phyloP scores from a whole-genome alignment of 2,329 filamentous ascomycete genomes.

The Talaromyces funiculosus region DNA sequence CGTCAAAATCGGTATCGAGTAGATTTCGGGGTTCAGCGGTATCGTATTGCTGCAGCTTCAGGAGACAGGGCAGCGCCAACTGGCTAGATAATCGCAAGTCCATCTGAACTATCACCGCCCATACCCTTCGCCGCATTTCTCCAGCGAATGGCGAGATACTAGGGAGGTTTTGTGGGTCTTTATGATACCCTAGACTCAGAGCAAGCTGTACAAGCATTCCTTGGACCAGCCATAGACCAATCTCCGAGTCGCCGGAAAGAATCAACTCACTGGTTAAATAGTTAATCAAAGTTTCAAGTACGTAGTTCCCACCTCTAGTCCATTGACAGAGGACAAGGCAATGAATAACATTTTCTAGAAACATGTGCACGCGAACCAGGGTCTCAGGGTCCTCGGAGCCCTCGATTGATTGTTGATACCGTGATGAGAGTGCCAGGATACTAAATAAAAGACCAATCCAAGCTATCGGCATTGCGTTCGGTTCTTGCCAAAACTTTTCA shows the following conservation, averaged over 20 bases:
- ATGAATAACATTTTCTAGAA: conserved; percentile 40
- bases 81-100: conserved; percentile 58
- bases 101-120: conserved; percentile 43
- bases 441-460: neutral
- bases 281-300: conserved; percentile 52
- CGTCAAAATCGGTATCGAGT: conserved; percentile 53
- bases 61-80: conserved; percentile 54
- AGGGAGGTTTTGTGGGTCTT: conserved; percentile 49
- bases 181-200: conserved; percentile 56
- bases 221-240: conserved; percentile 50
- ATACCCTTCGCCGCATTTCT: conserved; percentile 44
- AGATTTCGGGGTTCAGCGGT: conserved; percentile 53
- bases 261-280: conserved; percentile 52
- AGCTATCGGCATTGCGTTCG: neutral
- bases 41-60: conserved; percentile 54
- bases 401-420: conserved; percentile 3
- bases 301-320: conserved; percentile 47
- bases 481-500: neutral
- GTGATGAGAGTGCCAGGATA: conserved; percentile 5
- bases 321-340: conserved; percentile 52
- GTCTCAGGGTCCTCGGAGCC: neutral
- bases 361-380: conserved; percentile 10
- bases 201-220: conserved; percentile 52
- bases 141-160: conserved; percentile 50
- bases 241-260: conserved; percentile 48